A percentile compares a stretch with the other conserved stretches of the same genome.
Conservation (phyloP, 2,329 filamentous ascomycete species). For the Diplodia mutila region DNA sequence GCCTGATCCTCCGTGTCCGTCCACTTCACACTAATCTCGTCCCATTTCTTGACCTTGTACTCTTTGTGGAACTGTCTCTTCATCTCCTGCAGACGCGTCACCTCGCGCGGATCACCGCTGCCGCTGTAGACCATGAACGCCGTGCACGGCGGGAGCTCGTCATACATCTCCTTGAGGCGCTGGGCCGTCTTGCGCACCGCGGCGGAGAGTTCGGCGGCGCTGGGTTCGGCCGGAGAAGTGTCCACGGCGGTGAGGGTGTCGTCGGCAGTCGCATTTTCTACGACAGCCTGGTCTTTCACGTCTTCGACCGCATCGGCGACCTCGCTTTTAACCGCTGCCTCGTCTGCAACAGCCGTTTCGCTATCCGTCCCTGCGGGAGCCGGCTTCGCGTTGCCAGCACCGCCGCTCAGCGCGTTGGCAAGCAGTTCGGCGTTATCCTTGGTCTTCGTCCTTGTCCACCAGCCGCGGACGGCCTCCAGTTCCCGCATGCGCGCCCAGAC, state of each 20-base stretch:
- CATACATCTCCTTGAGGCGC: slow-evolving; percentile 57
- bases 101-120: slow-evolving; percentile 64
- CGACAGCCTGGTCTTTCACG: not conserved
- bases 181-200: slow-evolving; percentile 56
- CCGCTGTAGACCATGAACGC: slow-evolving; percentile 67
- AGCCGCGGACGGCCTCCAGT: slow-evolving; percentile 63
- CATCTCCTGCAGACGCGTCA: slow-evolving; percentile 59
- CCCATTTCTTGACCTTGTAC: slow-evolving; percentile 64
- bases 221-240: not conserved
- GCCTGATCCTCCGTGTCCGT: slow-evolving; percentile 66
- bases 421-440: slow-evolving; percentile 39
- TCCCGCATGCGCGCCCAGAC: slow-evolving; percentile 66
- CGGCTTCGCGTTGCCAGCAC: not conserved
- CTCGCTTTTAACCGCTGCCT: not conserved
- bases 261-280: not conserved
- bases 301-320: not conserved
- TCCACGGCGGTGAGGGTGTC: not conserved
- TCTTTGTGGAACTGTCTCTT: slow-evolving; percentile 61
- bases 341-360: not conserved
- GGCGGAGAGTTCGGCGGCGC: slow-evolving; percentile 43
- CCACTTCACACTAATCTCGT: slow-evolving; percentile 66
- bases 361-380: not conserved
- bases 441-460: slow-evolving; percentile 58
- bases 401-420: slow-evolving; percentile 18
- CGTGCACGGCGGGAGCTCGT: slow-evolving; percentile 61